Evolutionary conservation across 1,139 yeast species (phyloP), one percentile per base, ranked within the genome.

Genomic region (Yamadazyma dendronema): DNA sequence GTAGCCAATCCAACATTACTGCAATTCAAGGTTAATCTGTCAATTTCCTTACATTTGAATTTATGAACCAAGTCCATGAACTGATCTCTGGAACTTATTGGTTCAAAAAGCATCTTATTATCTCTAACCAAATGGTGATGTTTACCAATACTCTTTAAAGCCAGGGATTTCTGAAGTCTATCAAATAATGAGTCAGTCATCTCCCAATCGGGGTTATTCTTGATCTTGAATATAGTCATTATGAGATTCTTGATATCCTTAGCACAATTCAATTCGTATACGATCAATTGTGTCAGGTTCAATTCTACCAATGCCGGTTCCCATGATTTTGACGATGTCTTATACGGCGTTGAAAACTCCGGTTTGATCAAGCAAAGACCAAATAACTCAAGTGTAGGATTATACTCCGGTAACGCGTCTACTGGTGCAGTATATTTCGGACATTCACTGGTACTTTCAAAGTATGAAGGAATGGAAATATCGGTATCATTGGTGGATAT

Each of bases 271-370:
- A 70, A 40, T 17, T 56, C 56, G 44, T 72, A 69, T 14, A 80
- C 41, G 35, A 68, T 68, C 35, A 80, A 61, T 50, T 77, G 81
- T 14, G 84, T 80, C 42, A 79, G 76, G 54, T 79, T 77, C 37
- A 80, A 56, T 43, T 74, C 81, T n/a, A 77, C 55, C 32, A 74
- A 52, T 29, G 74, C 77, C 0, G 74, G 71, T 36, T 58, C 57
- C 83, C 84, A 79, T 7, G 49, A 39, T 21, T 66, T 39, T 17
- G 49, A 51, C 19, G 42, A 61, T 39, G 50, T 43, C 41, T 61
- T 66, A 41, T 57, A 70, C 0, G 76, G 76, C 2, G 72, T 63
- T 10, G 47, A 37, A 38, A 67, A 65, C 48, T 70, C 76, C 4
- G 63, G 57, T 35, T 67, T 64, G 30, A 61, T 41, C 26, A 69